Conservation (phyloP, 352 stramenopile species). For the Pythium biforme region DNA sequence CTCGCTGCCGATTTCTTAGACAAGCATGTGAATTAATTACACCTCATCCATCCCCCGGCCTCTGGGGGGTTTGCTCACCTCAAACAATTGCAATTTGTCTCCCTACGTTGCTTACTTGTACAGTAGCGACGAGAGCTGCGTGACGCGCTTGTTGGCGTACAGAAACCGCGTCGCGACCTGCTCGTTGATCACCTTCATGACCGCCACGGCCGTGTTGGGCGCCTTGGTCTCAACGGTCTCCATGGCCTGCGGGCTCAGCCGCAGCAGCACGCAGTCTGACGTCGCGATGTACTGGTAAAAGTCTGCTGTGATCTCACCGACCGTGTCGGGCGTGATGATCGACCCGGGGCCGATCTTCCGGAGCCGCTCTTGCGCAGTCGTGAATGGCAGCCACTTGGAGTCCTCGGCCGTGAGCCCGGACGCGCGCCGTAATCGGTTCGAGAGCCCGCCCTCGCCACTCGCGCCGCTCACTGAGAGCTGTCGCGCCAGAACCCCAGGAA, state of each 20-base stretch:
- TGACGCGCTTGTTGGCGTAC: constrained; percentile 72
- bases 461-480: not conserved
- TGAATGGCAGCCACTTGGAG: constrained; percentile 64
- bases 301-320: constrained; percentile 25
- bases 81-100: not conserved
- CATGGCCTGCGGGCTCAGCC: constrained; percentile 56
- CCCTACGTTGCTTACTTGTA: constrained; percentile 46
- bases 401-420: constrained; percentile 39
- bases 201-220: constrained; percentile 67
- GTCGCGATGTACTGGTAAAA: constrained; percentile 68
- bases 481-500: constrained; percentile 44
- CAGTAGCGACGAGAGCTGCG: constrained; percentile 72
- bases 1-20: constrained; percentile 61
- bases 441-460: not conserved
- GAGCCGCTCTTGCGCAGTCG: constrained; percentile 53
- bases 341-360: constrained; percentile 77
- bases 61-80: not conserved
- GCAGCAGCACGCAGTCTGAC: constrained; percentile 61
- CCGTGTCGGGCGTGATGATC: constrained; percentile 62
- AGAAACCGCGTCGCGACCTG: constrained; percentile 60
- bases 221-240: constrained; percentile 50
- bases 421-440: not conserved
- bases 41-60: not conserved
- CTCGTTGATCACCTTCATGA: constrained; percentile 69
- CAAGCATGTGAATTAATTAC: constrained; percentile 18